Percentiles rank a stretch among this genome's conserved stretches.
Evolutionary conservation across 495 filamentous ascomycete genomes (phyloP).

Genomic region (Neurospora sp.): DNA sequence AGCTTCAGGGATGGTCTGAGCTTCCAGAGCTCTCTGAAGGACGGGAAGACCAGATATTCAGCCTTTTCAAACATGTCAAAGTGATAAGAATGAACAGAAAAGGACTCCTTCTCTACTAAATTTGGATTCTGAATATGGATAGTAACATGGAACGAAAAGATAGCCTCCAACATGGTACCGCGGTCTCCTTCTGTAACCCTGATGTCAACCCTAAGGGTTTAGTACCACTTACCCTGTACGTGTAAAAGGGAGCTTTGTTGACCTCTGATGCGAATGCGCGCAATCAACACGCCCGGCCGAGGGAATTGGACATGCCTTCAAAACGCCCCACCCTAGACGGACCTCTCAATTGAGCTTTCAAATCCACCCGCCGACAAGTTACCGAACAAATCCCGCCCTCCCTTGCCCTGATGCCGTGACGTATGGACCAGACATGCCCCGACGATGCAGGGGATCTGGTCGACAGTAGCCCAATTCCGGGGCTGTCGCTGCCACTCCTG

Average conservation of each 20-base stretch:
- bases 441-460: conserved; percentile 62
- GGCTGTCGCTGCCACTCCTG: conserved; percentile 58
- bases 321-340: neutral
- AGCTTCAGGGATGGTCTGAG: neutral
- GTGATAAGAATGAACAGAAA: neutral
- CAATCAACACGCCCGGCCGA: neutral
- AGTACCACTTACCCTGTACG: neutral
- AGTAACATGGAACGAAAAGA: neutral
- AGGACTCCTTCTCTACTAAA: neutral
- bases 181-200: neutral
- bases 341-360: neutral
- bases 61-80: neutral
- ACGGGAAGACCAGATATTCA: neutral
- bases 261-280: neutral
- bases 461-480: conserved; percentile 52
- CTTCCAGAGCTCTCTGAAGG: neutral
- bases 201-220: neutral
- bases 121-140: neutral
- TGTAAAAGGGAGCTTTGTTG: neutral
- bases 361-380: neutral
- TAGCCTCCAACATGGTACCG: neutral
- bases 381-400: neutral
- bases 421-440: conserved; percentile 22
- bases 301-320: neutral
- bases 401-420: neutral